phyloP scores from a whole-genome alignment of 2,329 filamentous ascomycete species.

The Sclerotinia spermophila region DNA sequence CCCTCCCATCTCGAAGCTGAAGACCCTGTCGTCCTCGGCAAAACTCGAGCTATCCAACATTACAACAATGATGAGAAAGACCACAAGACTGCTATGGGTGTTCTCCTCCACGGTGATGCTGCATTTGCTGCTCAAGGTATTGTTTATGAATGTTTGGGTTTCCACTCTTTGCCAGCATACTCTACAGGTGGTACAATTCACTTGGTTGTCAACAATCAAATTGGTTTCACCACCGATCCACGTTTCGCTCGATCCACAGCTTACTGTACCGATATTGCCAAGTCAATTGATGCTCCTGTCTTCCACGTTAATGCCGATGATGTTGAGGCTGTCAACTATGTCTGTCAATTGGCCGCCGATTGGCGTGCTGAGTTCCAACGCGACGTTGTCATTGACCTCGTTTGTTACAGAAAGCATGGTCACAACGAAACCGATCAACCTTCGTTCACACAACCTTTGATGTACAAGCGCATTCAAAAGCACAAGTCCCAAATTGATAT shows the following conservation, averaged over 20 bases:
- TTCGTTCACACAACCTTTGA: slow-evolving; percentile 97
- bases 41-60: slow-evolving; percentile 96
- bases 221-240: slow-evolving; percentile 98
- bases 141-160: slow-evolving; percentile 97
- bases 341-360: slow-evolving; percentile 93
- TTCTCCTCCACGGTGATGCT: slow-evolving; percentile 94
- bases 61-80: slow-evolving; percentile 96
- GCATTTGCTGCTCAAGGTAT: slow-evolving; percentile 95
- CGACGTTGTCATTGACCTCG: slow-evolving; percentile 95
- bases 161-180: slow-evolving; percentile 92
- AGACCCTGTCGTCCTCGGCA: slow-evolving; percentile 94
- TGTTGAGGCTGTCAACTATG: slow-evolving; percentile 96
- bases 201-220: slow-evolving; percentile 98
- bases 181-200: slow-evolving; percentile 97
- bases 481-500: slow-evolving; percentile 84
- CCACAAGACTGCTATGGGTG: slow-evolving; percentile 87
- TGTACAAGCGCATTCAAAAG: slow-evolving; percentile 96
- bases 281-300: slow-evolving; percentile 95
- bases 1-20: slow-evolving; percentile 97
- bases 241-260: slow-evolving; percentile 95
- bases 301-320: slow-evolving; percentile 99
- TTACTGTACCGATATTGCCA: slow-evolving; percentile 99
- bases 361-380: slow-evolving; percentile 99
- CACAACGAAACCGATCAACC: slow-evolving; percentile 99
- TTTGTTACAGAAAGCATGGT: slow-evolving; percentile 98